Percentiles rank a stretch among this genome's conserved stretches.
These are phyloP conservation scores for Davidsoniella eucalypti DNA, from an alignment of 2,329 filamentous ascomycete genomes.

Conservation along the genomic window DNA sequence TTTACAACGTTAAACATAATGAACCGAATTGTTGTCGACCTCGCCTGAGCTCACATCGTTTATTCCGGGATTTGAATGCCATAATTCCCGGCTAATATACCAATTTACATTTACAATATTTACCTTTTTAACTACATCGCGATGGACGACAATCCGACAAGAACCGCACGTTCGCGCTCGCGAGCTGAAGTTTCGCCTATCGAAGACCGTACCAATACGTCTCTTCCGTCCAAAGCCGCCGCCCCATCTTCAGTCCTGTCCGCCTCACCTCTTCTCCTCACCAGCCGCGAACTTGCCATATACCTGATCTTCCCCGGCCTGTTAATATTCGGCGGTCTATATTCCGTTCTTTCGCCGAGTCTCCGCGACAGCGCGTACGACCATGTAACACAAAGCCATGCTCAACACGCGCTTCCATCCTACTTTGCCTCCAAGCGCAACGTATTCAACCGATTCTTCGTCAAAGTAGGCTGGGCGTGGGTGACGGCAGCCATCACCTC, in stretches of 20 bases:
- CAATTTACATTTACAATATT: too few species aligned
- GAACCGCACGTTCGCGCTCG: slow-evolving; percentile 12
- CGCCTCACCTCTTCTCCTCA: slow-evolving; percentile 47
- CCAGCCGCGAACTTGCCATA: slow-evolving; percentile 46
- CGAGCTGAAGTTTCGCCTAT: slow-evolving; percentile 12
- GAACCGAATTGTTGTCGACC: too few species aligned
- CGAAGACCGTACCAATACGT: too few species aligned
- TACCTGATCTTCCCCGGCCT: slow-evolving; percentile 60
- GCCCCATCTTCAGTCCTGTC: too few species aligned
- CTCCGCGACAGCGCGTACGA: slow-evolving; percentile 50
- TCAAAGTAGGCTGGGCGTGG: slow-evolving; percentile 94
- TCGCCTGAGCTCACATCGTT: too few species aligned
- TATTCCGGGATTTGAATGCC: too few species aligned
- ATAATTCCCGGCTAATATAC: too few species aligned
- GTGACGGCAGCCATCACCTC: slow-evolving; percentile 56
- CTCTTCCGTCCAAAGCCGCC: too few species aligned
- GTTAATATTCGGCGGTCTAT: slow-evolving; percentile 67
- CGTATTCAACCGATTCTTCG: slow-evolving; percentile 80
- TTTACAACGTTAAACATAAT: too few species aligned
- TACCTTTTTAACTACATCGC: too few species aligned
- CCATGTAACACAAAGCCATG: slow-evolving; percentile 44
- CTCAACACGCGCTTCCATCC: slow-evolving; percentile 40
- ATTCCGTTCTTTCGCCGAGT: slow-evolving; percentile 59
- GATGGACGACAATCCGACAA: too few species aligned
- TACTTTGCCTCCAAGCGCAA: slow-evolving; percentile 95